Evolutionary conservation across 2,329 filamentous ascomycete genomes (phyloP).

Genomic region (Capronia coronata): DNA sequence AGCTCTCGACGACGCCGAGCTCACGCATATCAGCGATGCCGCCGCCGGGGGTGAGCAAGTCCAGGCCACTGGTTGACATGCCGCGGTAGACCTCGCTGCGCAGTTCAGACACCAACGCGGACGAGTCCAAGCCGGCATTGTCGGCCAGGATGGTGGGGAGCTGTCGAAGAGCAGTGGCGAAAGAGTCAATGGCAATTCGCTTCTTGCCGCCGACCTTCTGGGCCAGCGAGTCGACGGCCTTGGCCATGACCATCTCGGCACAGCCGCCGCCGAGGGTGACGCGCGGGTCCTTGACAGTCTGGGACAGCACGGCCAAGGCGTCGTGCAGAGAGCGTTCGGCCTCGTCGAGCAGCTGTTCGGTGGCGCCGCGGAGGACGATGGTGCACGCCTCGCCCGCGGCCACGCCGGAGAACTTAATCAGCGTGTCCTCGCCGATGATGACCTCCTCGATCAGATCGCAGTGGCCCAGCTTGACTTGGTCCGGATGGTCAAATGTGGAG

Average conservation of each 20-base stretch:
- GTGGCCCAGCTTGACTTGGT: conserved; percentile 90
- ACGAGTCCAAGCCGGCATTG: conserved; percentile 93
- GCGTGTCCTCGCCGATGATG: conserved; percentile 93
- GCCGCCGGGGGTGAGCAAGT: conserved; percentile 80
- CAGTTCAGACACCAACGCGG: conserved; percentile 83
- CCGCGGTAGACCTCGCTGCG: conserved; percentile 93
- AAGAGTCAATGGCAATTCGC: conserved; percentile 84
- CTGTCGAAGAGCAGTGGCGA: conserved; percentile 82
- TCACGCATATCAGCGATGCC: conserved; percentile 95
- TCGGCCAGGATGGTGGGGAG: conserved; percentile 94
- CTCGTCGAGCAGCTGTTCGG: conserved; percentile 93
- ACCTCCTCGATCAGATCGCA: conserved; percentile 97
- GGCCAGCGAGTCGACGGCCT: conserved; percentile 88
- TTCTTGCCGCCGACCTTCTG: conserved; percentile 96
- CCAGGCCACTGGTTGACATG: conserved; percentile 83
- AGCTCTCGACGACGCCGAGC: conserved; percentile 90
- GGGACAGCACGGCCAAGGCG: conserved; percentile 88
- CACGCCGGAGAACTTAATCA: conserved; percentile 96
- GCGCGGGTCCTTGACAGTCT: conserved; percentile 89
- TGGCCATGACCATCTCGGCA: conserved; percentile 98
- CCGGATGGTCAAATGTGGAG: conserved; percentile 95
- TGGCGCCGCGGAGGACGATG: conserved; percentile 90
- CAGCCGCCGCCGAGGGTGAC: conserved; percentile 93
- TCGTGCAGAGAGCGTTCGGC: conserved; percentile 94
- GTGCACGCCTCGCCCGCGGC: conserved; percentile 92